A percentile compares a stretch with the other conserved stretches of the same genome.
phyloP scores from a whole-genome alignment of 306 rosid species.

The Casuarina glauca region DNA sequence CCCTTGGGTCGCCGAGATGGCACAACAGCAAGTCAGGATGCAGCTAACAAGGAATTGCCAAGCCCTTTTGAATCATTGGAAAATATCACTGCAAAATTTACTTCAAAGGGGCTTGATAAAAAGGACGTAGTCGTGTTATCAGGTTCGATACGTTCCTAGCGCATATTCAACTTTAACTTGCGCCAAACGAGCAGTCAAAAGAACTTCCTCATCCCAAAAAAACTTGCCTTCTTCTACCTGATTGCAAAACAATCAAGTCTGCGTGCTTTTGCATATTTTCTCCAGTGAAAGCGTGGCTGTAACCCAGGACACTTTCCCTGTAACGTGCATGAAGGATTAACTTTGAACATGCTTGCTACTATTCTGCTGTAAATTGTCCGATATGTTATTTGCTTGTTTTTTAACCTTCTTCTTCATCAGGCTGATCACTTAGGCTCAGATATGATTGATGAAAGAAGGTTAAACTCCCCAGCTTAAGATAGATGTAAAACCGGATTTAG shows the following conservation, averaged over 20 bases:
- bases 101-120: constrained; percentile 60
- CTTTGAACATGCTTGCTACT: too few species aligned
- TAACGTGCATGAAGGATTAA: too few species aligned
- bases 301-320: background rate
- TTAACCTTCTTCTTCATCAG: too few species aligned
- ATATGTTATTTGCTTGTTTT: too few species aligned
- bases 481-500: too few species aligned
- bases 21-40: constrained; percentile 60
- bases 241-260: background rate
- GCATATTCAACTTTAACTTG: background rate
- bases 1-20: constrained; percentile 86
- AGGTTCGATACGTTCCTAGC: constrained; percentile 44
- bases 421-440: too few species aligned
- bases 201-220: background rate
- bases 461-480: too few species aligned
- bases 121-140: constrained; percentile 82
- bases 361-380: too few species aligned
- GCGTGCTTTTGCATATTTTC: background rate
- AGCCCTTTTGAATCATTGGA: constrained; percentile 76
- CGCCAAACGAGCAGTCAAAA: background rate
- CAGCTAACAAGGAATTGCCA: constrained; percentile 57
- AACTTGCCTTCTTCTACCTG: background rate
- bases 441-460: too few species aligned
- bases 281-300: background rate
- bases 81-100: constrained; percentile 63